Evolutionary conservation across 768 basidiomycete species (phyloP).

Genomic region (Amyloporia xantha): DNA sequence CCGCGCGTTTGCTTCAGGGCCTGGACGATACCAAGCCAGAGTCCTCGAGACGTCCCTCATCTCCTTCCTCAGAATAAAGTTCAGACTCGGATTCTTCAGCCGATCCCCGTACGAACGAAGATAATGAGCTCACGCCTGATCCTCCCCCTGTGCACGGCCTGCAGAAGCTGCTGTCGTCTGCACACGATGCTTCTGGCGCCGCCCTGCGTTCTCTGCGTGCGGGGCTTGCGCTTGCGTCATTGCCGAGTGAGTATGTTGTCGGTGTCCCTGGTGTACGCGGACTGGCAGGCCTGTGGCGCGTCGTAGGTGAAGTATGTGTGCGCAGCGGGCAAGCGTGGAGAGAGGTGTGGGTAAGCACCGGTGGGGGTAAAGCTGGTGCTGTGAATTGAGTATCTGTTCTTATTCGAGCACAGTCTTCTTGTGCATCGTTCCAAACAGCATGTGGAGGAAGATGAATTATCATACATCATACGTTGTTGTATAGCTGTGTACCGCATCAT

Average conservation of each 20-base stretch:
- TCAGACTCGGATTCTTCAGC: neutral
- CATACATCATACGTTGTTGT: neutral
- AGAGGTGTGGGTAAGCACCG: conserved; percentile 10
- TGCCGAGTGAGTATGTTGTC: conserved; percentile 8
- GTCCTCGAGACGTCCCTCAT: neutral
- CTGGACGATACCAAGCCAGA: neutral
- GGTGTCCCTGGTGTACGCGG: conserved; percentile 7
- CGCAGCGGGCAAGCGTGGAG: conserved; percentile 19
- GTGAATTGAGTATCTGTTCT: too few species aligned
- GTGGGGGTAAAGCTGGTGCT: too few species aligned
- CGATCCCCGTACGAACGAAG: neutral
- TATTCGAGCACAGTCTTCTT: too few species aligned
- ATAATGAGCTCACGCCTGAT: neutral
- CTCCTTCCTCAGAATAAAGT: neutral
- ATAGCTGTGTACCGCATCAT: neutral
- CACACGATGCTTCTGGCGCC: conserved; percentile 12
- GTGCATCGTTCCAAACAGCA: too few species aligned
- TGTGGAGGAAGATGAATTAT: too few species aligned
- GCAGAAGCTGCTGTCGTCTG: conserved; percentile 10
- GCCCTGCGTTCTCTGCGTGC: conserved; percentile 13
- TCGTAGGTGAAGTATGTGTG: conserved; percentile 15
- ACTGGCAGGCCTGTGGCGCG: conserved; percentile 12
- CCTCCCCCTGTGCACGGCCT: conserved; percentile 6
- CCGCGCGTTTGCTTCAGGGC: conserved; percentile 7
- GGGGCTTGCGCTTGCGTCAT: conserved; percentile 6